Percentiles rank a stretch among this genome's conserved stretches.
Evolutionary conservation across 768 basidiomycete species (phyloP).

Genomic region (Cyclocybe aegerita): DNA sequence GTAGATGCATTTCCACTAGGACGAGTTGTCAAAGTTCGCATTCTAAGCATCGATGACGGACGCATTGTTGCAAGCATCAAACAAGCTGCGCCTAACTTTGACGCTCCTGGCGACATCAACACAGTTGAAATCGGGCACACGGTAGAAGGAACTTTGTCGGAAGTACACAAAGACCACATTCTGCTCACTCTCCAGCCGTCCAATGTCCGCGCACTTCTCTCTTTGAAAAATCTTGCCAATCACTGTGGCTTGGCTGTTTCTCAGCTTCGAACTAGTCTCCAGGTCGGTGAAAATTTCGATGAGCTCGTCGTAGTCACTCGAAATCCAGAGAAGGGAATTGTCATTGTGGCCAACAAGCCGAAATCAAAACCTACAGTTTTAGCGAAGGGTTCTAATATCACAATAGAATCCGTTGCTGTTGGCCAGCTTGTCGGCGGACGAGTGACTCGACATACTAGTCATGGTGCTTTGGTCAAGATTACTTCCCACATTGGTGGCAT

Average conservation of each 20-base stretch:
- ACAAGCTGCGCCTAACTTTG: slow-evolving; percentile 59
- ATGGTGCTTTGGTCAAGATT: slow-evolving; percentile 79
- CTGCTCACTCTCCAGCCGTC: slow-evolving; percentile 72
- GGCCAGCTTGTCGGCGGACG: slow-evolving; percentile 82
- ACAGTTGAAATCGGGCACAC: slow-evolving; percentile 75
- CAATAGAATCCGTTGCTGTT: slow-evolving; percentile 62
- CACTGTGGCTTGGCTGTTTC: slow-evolving; percentile 64
- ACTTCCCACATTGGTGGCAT: slow-evolving; percentile 69
- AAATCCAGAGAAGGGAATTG: slow-evolving; percentile 81
- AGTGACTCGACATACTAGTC: slow-evolving; percentile 69
- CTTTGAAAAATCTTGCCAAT: slow-evolving; percentile 85
- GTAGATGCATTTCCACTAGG: slow-evolving; percentile 72
- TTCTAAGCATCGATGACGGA: slow-evolving; percentile 60
- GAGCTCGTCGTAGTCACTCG: slow-evolving; percentile 89
- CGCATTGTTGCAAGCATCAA: slow-evolving; percentile 85
- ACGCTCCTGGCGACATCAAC: slow-evolving; percentile 60
- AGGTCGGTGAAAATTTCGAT: slow-evolving; percentile 66
- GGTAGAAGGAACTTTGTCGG: slow-evolving; percentile 68
- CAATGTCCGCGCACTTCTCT: slow-evolving; percentile 76
- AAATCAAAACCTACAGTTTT: slow-evolving; percentile 50
- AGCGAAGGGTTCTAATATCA: slow-evolving; percentile 47
- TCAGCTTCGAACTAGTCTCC: slow-evolving; percentile 62
- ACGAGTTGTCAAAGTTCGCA: slow-evolving; percentile 81
- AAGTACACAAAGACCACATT: slow-evolving; percentile 84
- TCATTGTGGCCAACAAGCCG: slow-evolving; percentile 78